A percentile compares a stretch with the other conserved stretches of the same genome.
Evolutionary conservation across 441 rosid genomes (phyloP).

Genomic region (Rhodomyrtus psidioides): DNA sequence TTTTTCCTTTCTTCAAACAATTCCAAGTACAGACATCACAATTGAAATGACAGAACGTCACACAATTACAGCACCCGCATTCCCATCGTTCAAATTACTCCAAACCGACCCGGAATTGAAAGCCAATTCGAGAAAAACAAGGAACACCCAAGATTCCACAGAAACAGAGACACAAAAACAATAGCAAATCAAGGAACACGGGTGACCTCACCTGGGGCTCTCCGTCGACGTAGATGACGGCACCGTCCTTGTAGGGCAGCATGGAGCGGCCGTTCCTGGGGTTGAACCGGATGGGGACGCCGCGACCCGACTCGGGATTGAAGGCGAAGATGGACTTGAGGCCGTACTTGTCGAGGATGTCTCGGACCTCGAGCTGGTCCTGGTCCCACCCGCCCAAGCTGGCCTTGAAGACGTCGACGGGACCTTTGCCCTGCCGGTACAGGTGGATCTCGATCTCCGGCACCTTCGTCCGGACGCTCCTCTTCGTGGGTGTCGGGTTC

Average conservation of each 20-base stretch:
- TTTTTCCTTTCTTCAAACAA: not conserved
- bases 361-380: conserved; percentile 79
- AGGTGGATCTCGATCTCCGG: conserved; percentile 80
- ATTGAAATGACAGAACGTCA: not conserved
- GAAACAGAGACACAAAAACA: not conserved
- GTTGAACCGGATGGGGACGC: conserved; percentile 68
- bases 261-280: conserved; percentile 69
- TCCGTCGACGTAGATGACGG: conserved; percentile 67
- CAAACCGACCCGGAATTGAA: not conserved
- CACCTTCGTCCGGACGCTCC: conserved; percentile 34
- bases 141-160: not conserved
- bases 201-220: conserved; percentile 52
- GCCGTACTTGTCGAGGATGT: conserved; percentile 62
- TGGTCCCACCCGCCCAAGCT: conserved; percentile 75
- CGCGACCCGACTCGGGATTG: conserved; percentile 56
- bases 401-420: conserved; percentile 71
- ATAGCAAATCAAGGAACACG: not conserved
- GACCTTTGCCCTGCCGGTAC: conserved; percentile 66
- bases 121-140: not conserved
- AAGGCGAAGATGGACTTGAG: conserved; percentile 71
- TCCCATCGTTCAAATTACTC: not conserved
- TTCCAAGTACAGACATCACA: not conserved
- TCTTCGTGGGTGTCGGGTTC: conserved; percentile 4
- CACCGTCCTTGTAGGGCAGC: conserved; percentile 59
- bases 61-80: not conserved